These are phyloP conservation scores for Vitis hybrid DNA, from an alignment of 177 flowering plant species.

Conservation along the genomic window DNA sequence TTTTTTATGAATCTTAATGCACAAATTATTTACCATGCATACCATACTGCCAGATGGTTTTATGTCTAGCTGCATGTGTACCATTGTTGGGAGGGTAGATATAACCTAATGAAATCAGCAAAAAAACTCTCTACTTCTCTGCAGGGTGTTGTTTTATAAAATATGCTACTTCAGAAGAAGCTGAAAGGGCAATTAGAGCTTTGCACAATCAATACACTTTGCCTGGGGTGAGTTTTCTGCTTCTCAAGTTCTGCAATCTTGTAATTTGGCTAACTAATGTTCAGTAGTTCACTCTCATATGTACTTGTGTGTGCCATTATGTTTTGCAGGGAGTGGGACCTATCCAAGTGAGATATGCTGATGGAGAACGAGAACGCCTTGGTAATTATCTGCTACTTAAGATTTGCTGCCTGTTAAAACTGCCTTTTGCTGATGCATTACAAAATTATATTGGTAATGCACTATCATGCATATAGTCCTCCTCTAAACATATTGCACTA, in stretches of 20 bases:
- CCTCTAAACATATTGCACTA: too few species aligned
- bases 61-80: neutral
- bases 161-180: slow-evolving; percentile 87
- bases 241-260: slow-evolving; percentile 3
- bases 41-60: neutral
- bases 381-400: slow-evolving; percentile 45
- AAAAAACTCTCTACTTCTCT: slow-evolving; percentile 33
- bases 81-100: slow-evolving; percentile 11
- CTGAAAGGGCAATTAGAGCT: slow-evolving; percentile 87
- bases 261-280: neutral
- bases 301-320: neutral
- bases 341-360: slow-evolving; percentile 98
- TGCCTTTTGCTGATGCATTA: too few species aligned
- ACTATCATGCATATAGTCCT: too few species aligned
- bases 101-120: slow-evolving; percentile 24
- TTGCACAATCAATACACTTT: slow-evolving; percentile 86
- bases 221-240: slow-evolving; percentile 73
- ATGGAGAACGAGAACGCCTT: slow-evolving; percentile 94
- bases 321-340: slow-evolving; percentile 77
- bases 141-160: slow-evolving; percentile 99
- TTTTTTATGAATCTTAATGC: neutral
- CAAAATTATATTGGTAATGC: too few species aligned
- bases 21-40: neutral
- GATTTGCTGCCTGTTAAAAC: neutral
- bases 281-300: slow-evolving; percentile 4